Evolutionary conservation across 805 yeast genomes (phyloP).

Genomic region (Wickerhamiella cacticola): DNA sequence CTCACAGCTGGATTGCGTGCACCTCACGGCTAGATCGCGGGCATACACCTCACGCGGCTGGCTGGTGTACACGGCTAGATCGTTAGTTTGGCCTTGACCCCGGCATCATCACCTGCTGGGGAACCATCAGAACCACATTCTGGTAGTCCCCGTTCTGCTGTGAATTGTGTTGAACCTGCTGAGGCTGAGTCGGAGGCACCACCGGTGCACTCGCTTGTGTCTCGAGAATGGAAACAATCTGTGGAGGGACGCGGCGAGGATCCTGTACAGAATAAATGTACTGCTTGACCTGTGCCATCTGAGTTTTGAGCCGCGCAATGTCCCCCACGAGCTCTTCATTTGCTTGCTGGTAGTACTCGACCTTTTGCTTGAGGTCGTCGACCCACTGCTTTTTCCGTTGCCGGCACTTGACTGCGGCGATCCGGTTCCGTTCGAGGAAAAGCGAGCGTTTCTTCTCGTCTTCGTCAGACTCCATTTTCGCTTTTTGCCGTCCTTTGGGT

Average conservation of each 20-base stretch:
- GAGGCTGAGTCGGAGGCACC: neutral
- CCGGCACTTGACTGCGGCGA: conserved; percentile 92
- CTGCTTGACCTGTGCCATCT: conserved; percentile 28
- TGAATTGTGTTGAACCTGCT: neutral
- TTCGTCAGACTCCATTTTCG: conserved; percentile 31
- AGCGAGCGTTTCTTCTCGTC: conserved; percentile 66
- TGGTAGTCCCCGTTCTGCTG: conserved; percentile 7
- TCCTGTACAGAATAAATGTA: conserved; percentile 17
- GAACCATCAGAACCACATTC: conserved; percentile 11
- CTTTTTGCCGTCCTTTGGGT: neutral
- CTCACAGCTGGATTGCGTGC: too few relatives aligned
- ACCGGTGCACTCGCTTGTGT: neutral
- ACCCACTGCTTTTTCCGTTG: conserved; percentile 86
- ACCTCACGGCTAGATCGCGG: too few relatives aligned
- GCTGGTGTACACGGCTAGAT: too few relatives aligned
- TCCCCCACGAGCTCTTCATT: conserved; percentile 43
- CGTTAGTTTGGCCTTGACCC: neutral
- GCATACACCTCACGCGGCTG: too few relatives aligned
- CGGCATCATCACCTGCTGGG: conserved; percentile 7
- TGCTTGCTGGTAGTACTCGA: conserved; percentile 55
- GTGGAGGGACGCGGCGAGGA: conserved; percentile 18
- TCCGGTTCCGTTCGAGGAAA: conserved; percentile 78
- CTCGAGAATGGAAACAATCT: conserved; percentile 16
- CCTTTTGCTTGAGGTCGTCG: conserved; percentile 68
- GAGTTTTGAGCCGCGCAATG: conserved; percentile 12